A percentile compares a stretch with the other conserved stretches of the same genome.
These are phyloP conservation scores for Cinnamomum chago DNA, from an alignment of 164 flowering plant genomes.

Conservation along the genomic window DNA sequence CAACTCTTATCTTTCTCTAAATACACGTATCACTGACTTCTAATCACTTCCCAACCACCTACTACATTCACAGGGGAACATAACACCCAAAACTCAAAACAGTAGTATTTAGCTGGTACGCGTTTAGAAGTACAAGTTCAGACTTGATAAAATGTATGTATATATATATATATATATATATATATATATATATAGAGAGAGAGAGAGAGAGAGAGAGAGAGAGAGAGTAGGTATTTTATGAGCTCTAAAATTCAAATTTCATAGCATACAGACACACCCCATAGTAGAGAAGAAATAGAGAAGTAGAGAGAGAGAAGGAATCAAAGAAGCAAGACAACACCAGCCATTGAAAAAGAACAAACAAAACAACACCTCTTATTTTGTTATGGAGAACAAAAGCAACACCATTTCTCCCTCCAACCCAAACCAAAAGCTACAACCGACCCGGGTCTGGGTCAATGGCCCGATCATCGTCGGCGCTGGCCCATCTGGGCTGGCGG, in stretches of 20 bases:
- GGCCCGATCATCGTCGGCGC: slow-evolving; percentile 83
- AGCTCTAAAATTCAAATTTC: too few relatives aligned
- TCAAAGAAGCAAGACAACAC: background rate
- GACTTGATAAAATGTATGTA: too few relatives aligned
- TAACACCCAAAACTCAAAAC: too few relatives aligned
- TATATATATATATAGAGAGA: too few relatives aligned
- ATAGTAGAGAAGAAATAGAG: background rate
- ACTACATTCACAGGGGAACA: too few relatives aligned
- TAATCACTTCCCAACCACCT: too few relatives aligned
- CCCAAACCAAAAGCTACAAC: background rate
- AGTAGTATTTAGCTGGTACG: too few relatives aligned
- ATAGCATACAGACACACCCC: too few relatives aligned
- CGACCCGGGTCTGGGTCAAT: slow-evolving; percentile 43
- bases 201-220: too few relatives aligned
- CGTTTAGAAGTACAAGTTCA: too few relatives aligned
- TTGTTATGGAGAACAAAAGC: background rate
- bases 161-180: too few relatives aligned
- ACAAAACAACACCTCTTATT: background rate
- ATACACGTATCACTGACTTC: background rate
- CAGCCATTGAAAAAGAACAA: background rate
- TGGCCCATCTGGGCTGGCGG: slow-evolving; percentile 78
- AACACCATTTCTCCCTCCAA: background rate
- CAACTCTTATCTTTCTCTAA: background rate
- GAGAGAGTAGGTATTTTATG: too few relatives aligned
- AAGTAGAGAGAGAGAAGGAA: background rate